These are phyloP conservation scores for Chalaropsis thielavioides DNA, from an alignment of 2,329 filamentous ascomycete species.

Conservation along the genomic window DNA sequence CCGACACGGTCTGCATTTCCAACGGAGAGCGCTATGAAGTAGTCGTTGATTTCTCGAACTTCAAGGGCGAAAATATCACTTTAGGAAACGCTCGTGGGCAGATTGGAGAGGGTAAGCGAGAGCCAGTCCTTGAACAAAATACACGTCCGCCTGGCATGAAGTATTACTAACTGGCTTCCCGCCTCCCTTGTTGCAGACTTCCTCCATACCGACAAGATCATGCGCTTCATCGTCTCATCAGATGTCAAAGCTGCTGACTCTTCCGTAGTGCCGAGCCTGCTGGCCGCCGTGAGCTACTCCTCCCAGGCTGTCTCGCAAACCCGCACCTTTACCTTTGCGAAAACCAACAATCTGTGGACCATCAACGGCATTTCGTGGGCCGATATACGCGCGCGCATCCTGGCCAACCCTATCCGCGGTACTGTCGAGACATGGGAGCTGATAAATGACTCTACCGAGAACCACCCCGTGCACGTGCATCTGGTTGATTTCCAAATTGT, in stretches of 20 bases:
- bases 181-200: constrained; percentile 27
- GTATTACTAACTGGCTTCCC: not conserved
- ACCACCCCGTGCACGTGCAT: constrained; percentile 44
- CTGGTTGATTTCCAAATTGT: constrained; percentile 44
- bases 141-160: not conserved
- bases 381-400: constrained; percentile 33
- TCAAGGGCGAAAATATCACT: constrained; percentile 34
- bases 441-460: constrained; percentile 35
- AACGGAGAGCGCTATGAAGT: constrained; percentile 46
- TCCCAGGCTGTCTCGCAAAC: constrained; percentile 25
- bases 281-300: constrained; percentile 29
- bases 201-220: constrained; percentile 36
- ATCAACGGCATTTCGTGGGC: constrained; percentile 37
- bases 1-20: constrained; percentile 26
- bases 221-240: constrained; percentile 36
- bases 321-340: constrained; percentile 33
- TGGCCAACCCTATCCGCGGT: constrained; percentile 34
- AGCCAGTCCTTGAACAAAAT: not conserved
- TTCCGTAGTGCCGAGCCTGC: constrained; percentile 24
- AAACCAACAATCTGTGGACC: constrained; percentile 32
- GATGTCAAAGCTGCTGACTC: constrained; percentile 25
- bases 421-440: constrained; percentile 36
- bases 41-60: constrained; percentile 39
- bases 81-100: constrained; percentile 22
- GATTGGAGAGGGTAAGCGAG: constrained; percentile 14